A percentile compares a stretch with the other conserved stretches of the same genome.
phyloP scores from a whole-genome alignment of 1,284 basidiomycete genomes.

The Trichosporon inkin region DNA sequence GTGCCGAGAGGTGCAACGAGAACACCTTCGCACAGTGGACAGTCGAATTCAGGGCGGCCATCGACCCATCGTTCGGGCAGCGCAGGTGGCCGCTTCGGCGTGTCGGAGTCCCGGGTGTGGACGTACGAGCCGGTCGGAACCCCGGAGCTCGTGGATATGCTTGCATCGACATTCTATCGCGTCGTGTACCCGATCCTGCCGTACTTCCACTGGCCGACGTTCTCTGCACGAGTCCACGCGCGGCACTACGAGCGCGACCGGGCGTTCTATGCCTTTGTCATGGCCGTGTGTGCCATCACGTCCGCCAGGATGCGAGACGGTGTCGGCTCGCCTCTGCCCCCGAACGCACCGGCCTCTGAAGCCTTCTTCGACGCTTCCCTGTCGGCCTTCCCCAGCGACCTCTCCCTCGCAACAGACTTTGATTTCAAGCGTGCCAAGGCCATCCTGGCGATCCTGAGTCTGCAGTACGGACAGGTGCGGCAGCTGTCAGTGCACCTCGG shows the following conservation, averaged over 20 bases:
- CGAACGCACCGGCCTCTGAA: conserved; percentile 25
- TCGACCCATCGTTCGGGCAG: not conserved
- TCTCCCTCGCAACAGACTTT: conserved; percentile 80
- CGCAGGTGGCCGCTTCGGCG: not conserved
- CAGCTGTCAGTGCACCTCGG: conserved; percentile 35
- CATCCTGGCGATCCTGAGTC: conserved; percentile 36
- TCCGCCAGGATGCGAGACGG: conserved; percentile 44
- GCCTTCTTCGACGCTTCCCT: conserved; percentile 31
- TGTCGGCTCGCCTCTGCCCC: conserved; percentile 9
- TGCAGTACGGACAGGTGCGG: conserved; percentile 37
- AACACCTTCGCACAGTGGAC: not conserved
- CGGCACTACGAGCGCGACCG: conserved; percentile 34
- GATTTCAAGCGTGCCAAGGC: conserved; percentile 68
- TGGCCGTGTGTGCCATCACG: conserved; percentile 44
- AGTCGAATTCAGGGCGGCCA: not conserved
- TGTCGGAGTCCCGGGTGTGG: conserved; percentile 19
- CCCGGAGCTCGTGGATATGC: conserved; percentile 30
- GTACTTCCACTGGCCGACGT: conserved; percentile 48
- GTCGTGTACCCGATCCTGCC: conserved; percentile 42
- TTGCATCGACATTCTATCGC: conserved; percentile 32
- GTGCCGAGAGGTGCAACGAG: conserved; percentile 9
- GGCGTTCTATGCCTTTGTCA: conserved; percentile 36
- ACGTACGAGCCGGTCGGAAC: conserved; percentile 32
- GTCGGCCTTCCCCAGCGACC: conserved; percentile 57
- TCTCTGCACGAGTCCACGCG: conserved; percentile 26